These are phyloP conservation scores for Backusella psychrophila DNA, from an alignment of 192 early-diverging fungal genomes.

Conservation along the genomic window DNA sequence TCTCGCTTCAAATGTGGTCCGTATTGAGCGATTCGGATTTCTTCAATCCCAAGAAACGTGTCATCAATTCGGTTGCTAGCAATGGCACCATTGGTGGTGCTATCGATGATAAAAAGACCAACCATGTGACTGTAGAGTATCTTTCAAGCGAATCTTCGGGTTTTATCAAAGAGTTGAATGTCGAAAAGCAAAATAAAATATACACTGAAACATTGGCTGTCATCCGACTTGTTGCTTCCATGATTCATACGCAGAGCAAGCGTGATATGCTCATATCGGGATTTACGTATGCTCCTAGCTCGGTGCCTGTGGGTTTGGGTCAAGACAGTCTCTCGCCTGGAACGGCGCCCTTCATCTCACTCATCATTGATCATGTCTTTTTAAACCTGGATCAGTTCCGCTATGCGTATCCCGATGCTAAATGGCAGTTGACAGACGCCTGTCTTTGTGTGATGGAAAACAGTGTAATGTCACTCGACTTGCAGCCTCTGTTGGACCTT, in stretches of 20 bases:
- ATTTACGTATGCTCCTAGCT: constrained; percentile 36
- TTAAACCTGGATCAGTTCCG: constrained; percentile 68
- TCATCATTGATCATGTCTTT: constrained; percentile 85
- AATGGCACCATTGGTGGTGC: constrained; percentile 12
- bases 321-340: constrained; percentile 67
- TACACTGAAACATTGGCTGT: constrained; percentile 90
- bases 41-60: constrained; percentile 56
- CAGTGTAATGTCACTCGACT: constrained; percentile 74
- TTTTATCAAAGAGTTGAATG: constrained; percentile 82
- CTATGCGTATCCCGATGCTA: constrained; percentile 66
- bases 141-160: constrained; percentile 50
- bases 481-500: constrained; percentile 43
- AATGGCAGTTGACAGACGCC: constrained; percentile 71
- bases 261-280: constrained; percentile 21
- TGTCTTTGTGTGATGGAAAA: constrained; percentile 82
- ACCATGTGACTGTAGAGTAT: neutral
- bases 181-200: constrained; percentile 53
- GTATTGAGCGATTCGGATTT: constrained; percentile 67
- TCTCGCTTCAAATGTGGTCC: constrained; percentile 74
- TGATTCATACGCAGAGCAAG: constrained; percentile 62
- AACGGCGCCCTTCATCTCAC: constrained; percentile 73
- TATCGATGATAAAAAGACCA: neutral
- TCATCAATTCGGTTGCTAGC: constrained; percentile 10
- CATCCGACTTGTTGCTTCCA: constrained; percentile 64
- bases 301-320: constrained; percentile 67